Evolutionary conservation across 176 grass and related monocot genomes (phyloP).

Genomic region (Cenchrus purpureus): DNA sequence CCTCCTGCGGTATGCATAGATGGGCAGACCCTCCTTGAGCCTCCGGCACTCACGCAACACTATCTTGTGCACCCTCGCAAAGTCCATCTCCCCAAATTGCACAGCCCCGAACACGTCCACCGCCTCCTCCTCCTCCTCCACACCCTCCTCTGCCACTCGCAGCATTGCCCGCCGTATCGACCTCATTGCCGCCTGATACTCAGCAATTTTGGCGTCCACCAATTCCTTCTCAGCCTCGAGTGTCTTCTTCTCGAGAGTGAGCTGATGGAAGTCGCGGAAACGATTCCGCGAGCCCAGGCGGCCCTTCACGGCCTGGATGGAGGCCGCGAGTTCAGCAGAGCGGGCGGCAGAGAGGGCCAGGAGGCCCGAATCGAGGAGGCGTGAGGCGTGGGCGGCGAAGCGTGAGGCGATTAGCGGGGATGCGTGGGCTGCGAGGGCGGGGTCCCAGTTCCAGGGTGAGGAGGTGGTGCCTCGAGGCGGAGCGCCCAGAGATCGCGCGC

Average conservation of each 20-base stretch:
- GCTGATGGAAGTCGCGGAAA: conserved; percentile 34
- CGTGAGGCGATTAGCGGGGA: conserved; percentile 48
- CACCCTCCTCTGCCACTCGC: background rate
- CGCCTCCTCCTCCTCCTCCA: conserved; percentile 27
- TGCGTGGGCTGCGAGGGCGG: conserved; percentile 36
- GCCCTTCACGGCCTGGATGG: conserved; percentile 39
- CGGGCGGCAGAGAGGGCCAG: conserved; percentile 37
- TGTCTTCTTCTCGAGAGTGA: conserved; percentile 41
- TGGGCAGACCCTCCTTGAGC: conserved; percentile 83
- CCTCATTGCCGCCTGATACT: conserved; percentile 62
- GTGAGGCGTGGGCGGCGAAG: conserved; percentile 56
- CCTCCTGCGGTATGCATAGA: conserved; percentile 60
- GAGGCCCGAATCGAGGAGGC: conserved; percentile 49
- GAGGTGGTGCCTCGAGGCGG: conserved; percentile 65
- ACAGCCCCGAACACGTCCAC: conserved; percentile 53
- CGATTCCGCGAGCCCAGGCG: conserved; percentile 23
- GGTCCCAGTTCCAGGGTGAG: conserved; percentile 42
- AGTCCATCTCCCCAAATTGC: conserved; percentile 49
- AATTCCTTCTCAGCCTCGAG: conserved; percentile 56
- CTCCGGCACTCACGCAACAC: conserved; percentile 74
- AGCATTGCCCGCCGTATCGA: conserved; percentile 46
- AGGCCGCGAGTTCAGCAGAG: conserved; percentile 24
- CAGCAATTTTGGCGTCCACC: conserved; percentile 52
- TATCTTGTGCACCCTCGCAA: conserved; percentile 54
- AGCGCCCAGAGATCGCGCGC: conserved; percentile 62